Base-by-base conservation (phyloP, 1,284 basidiomycete genomes). In the Ceratobasidium sp. region DNA sequence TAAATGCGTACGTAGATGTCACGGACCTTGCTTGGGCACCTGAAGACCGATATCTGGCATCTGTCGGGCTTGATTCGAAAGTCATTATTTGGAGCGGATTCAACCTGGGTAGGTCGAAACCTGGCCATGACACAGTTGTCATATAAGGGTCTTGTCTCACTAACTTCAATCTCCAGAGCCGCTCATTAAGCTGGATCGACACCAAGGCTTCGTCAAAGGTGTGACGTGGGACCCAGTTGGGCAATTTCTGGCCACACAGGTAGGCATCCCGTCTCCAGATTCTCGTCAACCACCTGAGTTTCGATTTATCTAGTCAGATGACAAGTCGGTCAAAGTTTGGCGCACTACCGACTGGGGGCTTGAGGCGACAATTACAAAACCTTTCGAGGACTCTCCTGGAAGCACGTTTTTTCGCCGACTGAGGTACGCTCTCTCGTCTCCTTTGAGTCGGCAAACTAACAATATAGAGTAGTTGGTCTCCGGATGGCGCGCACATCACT, bases 181-280 rank as follows among this genome's bases (percentile, higher is more conserved):
- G 9, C 80, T 98, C 58, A 85, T 87, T 57, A 94, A 91, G 79
- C 87, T 99, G 41, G 92, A 94, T 73, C 89, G 90, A 69, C 98
- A 99, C 80, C 90, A 94, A 78, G 96, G 96, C 5, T 98, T 98
- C 80, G 96, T 99, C 77, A 99, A 99, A 82, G 98, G 98, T 69
- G 94, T 99, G 61, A 96, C 94, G 78, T 99, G 96, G 89, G 98
- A 99, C 82, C 97, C 98, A 0, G 93, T 97, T 4, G 97, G 97
- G 57, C 93, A 98, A 81, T 98, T 91, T 79, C 88, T 99, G 66
- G 96, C 96, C 7, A 98, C 96, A n/a, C 85, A 85, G 78, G 84
- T 84, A 32, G 61, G 82, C 66, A 38, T 5, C 61, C 1, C 3
- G 23, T 50, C 64, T 13, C 74, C 35, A 38, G 11, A 47, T 41